Base-by-base conservation (phyloP, 768 basidiomycete species). In the Leccinellum luteum region DNA sequence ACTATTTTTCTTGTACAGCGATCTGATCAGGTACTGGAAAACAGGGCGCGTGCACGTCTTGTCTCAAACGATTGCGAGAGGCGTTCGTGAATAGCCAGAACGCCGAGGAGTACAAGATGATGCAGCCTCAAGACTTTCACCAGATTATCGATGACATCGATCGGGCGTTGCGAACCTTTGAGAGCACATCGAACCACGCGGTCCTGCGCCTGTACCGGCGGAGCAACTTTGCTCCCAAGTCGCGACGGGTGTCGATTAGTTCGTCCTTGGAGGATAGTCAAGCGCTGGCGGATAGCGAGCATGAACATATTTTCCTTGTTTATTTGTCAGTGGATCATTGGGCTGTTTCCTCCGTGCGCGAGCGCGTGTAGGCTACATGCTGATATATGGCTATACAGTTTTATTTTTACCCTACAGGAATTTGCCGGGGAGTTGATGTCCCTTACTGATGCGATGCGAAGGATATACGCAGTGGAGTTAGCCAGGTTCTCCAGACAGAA, bases 351-450 rank as follows among this genome's bases (percentile, higher is more conserved):
- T 43, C 41, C 19, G 41, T 43, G 41, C 41, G 19, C 19, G 41
- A 43, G 19, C 41, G 41, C 41, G 7, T 17, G 17, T 49, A 17
- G 17, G 8, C 14, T 45, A 38, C 23, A 3, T 48, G 3, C 54
- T 71, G 54, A 70, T 43, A 48, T 14, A 48, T 28, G n/a, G 48
- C 34, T 48, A 27, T 49, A 25, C 60, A 97, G 94, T 76, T 98
- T 96, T 74, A 89, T 97, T 61, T 99, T 98, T 73, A 96, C 94
- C 0, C 71, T 98, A 45, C 94, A 99, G 73, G 97, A 98, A 68
- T 98, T 98, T 69, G 83, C 92, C 8, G 78, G 82, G 57, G 96
- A 98, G 71, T 73, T 96, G 51, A 78, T 89, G 31, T 85, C 84
- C 19, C 83, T 98, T 12, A 81, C 92, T 0, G 91, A 94, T 68